These are phyloP conservation scores for Colletotrichum sp. DNA, from an alignment of 2,329 filamentous ascomycete genomes.

Conservation along the genomic window DNA sequence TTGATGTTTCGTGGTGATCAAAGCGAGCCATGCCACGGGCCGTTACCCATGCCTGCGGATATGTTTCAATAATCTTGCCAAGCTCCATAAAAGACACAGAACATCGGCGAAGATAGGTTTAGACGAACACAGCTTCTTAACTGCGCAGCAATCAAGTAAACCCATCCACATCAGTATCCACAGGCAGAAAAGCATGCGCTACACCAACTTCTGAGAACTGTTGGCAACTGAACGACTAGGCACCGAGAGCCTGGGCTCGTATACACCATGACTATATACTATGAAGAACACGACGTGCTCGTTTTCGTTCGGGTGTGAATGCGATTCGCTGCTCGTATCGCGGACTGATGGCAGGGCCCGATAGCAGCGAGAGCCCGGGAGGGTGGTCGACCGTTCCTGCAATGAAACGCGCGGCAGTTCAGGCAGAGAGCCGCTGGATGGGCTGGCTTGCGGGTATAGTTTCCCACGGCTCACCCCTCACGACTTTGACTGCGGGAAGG, in stretches of 20 bases:
- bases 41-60: background rate
- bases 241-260: background rate
- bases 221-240: background rate
- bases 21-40: background rate
- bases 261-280: background rate
- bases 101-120: background rate
- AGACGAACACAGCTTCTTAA: background rate
- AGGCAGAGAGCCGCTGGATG: background rate
- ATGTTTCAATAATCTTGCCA: background rate
- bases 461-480: background rate
- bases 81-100: background rate
- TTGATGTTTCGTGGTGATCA: background rate
- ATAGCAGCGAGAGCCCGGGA: background rate
- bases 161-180: background rate
- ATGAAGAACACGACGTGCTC: background rate
- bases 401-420: background rate
- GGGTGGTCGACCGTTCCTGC: background rate
- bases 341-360: background rate
- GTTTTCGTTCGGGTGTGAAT: background rate
- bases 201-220: background rate
- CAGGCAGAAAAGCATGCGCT: background rate
- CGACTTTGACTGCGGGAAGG: background rate
- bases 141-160: background rate
- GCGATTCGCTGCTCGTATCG: background rate
- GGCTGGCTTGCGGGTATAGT: background rate